These are phyloP conservation scores for Scalesia atractyloides DNA, from an alignment of 129 eudicot species.

Conservation along the genomic window DNA sequence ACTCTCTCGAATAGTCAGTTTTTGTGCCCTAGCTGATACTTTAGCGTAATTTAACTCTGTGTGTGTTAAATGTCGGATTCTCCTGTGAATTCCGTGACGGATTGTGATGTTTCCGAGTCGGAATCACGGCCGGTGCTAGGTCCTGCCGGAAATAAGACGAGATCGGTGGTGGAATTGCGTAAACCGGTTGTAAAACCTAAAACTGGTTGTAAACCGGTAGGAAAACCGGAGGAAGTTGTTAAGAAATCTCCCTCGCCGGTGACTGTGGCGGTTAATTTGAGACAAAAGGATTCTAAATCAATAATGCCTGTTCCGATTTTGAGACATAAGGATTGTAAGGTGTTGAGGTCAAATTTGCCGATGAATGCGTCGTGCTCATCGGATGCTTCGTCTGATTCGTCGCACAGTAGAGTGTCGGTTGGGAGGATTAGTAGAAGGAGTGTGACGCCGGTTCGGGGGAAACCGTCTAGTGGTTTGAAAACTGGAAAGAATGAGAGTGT, in stretches of 20 bases:
- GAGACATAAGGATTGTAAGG: slow-evolving; percentile 40
- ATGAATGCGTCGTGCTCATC: slow-evolving; percentile 89
- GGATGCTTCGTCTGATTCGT: slow-evolving; percentile 88
- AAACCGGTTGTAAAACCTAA: slow-evolving; percentile 63
- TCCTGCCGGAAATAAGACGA: slow-evolving; percentile 83
- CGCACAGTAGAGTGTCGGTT: slow-evolving; percentile 71
- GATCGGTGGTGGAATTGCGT: slow-evolving; percentile 50
- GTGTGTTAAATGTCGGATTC: slow-evolving; percentile 53
- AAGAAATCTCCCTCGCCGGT: slow-evolving; percentile 49
- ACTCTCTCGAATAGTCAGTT: slow-evolving; percentile 18
- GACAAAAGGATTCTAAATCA: slow-evolving; percentile 30
- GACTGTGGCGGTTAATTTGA: slow-evolving; percentile 23
- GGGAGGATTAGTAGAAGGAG: slow-evolving; percentile 62
- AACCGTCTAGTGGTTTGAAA: slow-evolving; percentile 38
- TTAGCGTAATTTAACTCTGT: slow-evolving; percentile 6
- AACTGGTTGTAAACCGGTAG: slow-evolving; percentile 21
- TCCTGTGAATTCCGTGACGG: slow-evolving; percentile 52
- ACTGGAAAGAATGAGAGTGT: slow-evolving; percentile 34
- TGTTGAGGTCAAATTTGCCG: slow-evolving; percentile 48
- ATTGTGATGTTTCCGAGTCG: slow-evolving; percentile 52
- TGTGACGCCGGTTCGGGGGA: slow-evolving; percentile 37
- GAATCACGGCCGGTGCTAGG: slow-evolving; percentile 78
- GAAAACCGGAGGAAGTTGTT: slow-evolving; percentile 27
- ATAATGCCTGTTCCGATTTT: slow-evolving; percentile 36
- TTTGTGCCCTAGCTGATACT: slow-evolving; percentile 34